Conservation (phyloP, 176 grass and related monocot genomes). For the Raddia distichophylla region DNA sequence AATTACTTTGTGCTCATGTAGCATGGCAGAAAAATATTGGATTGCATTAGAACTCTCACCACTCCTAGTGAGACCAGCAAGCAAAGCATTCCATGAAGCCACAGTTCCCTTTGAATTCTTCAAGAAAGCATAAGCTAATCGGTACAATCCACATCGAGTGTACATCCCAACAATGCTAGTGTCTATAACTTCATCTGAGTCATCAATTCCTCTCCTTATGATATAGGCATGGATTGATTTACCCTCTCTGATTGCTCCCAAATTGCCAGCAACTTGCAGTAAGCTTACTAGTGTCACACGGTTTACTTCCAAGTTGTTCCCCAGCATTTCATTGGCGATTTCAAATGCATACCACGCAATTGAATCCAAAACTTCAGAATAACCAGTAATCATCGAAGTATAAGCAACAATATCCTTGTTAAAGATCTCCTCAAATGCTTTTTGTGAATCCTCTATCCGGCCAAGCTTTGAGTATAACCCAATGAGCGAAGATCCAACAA, state of each 20-base stretch:
- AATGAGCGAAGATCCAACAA: slow-evolving; percentile 63
- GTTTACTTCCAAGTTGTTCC: slow-evolving; percentile 52
- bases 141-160: slow-evolving; percentile 50
- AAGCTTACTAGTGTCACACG: slow-evolving; percentile 65
- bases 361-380: slow-evolving; percentile 50
- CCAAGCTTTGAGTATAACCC: slow-evolving; percentile 57
- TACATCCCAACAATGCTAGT: slow-evolving; percentile 59
- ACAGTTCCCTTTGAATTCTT: slow-evolving; percentile 40
- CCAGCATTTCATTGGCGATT: slow-evolving; percentile 48
- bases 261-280: slow-evolving; percentile 57
- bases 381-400: slow-evolving; percentile 60
- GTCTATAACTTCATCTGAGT: slow-evolving; percentile 60
- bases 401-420: slow-evolving; percentile 60
- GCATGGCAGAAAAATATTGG: slow-evolving; percentile 53
- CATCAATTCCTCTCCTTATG: slow-evolving; percentile 52
- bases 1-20: slow-evolving; percentile 44
- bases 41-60: slow-evolving; percentile 41
- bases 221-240: slow-evolving; percentile 58
- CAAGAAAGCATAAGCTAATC: slow-evolving; percentile 44
- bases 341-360: slow-evolving; percentile 46
- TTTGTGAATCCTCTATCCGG: slow-evolving; percentile 37
- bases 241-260: slow-evolving; percentile 52
- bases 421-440: slow-evolving; percentile 55
- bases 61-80: slow-evolving; percentile 46
- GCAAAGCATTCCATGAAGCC: slow-evolving; percentile 64